Conservation (phyloP, 2,329 filamentous ascomycete genomes). For the Neoscytalidium dimidiatum region DNA sequence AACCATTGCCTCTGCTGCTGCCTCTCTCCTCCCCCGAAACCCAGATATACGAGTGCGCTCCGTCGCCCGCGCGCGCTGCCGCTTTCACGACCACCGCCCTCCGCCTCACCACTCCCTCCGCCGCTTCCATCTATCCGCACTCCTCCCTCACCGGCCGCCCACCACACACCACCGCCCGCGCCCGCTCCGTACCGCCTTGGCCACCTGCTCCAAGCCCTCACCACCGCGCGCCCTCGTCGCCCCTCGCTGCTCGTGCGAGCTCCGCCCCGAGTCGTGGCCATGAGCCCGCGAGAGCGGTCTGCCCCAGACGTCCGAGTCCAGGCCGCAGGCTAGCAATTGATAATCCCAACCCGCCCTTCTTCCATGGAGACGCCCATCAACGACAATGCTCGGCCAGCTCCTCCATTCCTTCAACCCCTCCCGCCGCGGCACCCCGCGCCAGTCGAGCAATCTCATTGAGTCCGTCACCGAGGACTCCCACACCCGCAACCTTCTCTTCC, state of each 20-base stretch:
- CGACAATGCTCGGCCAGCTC: slow-evolving; percentile 45
- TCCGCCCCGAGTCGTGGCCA: slow-evolving; percentile 18
- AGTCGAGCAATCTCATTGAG: slow-evolving; percentile 34
- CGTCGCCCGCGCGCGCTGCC: not conserved
- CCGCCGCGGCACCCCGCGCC: slow-evolving; percentile 33
- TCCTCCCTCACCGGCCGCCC: slow-evolving; percentile 1
- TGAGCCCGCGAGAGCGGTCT: slow-evolving; percentile 11
- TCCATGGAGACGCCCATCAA: slow-evolving; percentile 26
- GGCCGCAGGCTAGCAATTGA: slow-evolving; percentile 20
- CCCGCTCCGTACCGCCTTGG: slow-evolving; percentile 8
- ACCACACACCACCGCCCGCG: not conserved
- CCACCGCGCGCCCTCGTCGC: slow-evolving; percentile 5
- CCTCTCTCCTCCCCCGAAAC: not conserved
- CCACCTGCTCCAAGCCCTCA: slow-evolving; percentile 1
- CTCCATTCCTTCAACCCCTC: slow-evolving; percentile 31
- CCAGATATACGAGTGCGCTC: slow-evolving; percentile 7
- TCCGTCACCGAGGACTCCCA: slow-evolving; percentile 43
- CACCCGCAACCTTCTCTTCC: slow-evolving; percentile 44
- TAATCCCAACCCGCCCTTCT: not conserved
- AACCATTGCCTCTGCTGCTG: not conserved
- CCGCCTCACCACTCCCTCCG: not conserved
- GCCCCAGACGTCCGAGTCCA: slow-evolving; percentile 18
- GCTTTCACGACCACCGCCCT: not conserved
- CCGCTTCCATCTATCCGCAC: not conserved
- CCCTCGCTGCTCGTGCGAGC: slow-evolving; percentile 11